Evolutionary conservation across 192 early-diverging fungal species (phyloP), one percentile per base, ranked within the genome.

Genomic region (Coemansia sp.): DNA sequence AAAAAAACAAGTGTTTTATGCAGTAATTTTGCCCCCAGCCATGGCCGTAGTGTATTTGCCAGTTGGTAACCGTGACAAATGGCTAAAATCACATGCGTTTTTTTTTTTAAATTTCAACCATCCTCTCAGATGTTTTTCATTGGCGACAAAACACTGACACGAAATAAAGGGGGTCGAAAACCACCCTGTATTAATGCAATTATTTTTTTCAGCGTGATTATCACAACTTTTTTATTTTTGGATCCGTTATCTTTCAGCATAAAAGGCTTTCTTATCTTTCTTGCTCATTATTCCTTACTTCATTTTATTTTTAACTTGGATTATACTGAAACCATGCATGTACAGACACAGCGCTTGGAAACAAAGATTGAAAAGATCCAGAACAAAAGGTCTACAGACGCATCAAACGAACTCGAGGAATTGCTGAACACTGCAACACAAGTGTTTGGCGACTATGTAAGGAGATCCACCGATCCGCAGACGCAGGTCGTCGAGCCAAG

Each of bases 361-460:
- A 3, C 42, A 25, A 25, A 25, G 22, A 25, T 25, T 25, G 42
- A 4, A 8, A 5, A 0, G 17, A 18, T 42, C 59, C 16, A 7
- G 48, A 51, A 32, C 57, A 63, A 10, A 64, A 3, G 17, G 42
- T 16, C 42, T 38, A 45, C 12, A 16, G 42, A 45, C 17, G 3
- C 42, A 3, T 45, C 42, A 45, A 45, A 77, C 5, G 76, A 77
- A 62, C 70, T 77, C 5, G 58, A 40, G 14, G 25, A 10, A 31
- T 55, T 77, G 63, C 63, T 77, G 28, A 22, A 1, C 11, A 63
- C 52, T 36, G 76, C 76, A 17, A 48, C 76, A 0, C 5, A 55
- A 0, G 70, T 66, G 31, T 66, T 77, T 25, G 32, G 66, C 5
- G 76, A 61, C 12, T 72, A 77, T 31, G 76, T 71, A 4, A 52